A percentile compares a stretch with the other conserved stretches of the same genome.
phyloP scores from a whole-genome alignment of 2,329 filamentous ascomycete genomes.

The Chlorencoelia australis region DNA sequence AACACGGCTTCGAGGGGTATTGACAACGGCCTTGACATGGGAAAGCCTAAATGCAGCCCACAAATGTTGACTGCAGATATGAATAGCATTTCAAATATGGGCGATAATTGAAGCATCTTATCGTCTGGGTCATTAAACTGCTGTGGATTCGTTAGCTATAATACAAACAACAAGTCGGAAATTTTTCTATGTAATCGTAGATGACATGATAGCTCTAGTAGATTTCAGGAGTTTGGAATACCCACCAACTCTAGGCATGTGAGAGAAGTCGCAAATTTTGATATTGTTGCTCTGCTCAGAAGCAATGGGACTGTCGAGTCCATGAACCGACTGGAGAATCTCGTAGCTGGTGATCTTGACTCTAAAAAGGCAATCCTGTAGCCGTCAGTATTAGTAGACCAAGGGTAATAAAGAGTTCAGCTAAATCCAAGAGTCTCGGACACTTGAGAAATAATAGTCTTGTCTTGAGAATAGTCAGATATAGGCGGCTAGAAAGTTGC shows the following conservation, averaged over 20 bases:
- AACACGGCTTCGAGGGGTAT: slow-evolving; percentile 51
- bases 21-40: slow-evolving; percentile 37
- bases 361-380: slow-evolving; percentile 45
- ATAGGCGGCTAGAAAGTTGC: no score
- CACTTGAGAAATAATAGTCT: no score
- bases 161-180: no score
- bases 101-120: slow-evolving; percentile 46
- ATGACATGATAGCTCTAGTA: no score
- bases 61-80: slow-evolving; percentile 48
- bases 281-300: slow-evolving; percentile 37
- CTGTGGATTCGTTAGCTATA: no score
- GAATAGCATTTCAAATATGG: slow-evolving; percentile 48
- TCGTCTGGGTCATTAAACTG: slow-evolving; percentile 43
- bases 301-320: slow-evolving; percentile 47
- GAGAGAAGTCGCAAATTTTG: slow-evolving; percentile 43
- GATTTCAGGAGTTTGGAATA: no score
- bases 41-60: slow-evolving; percentile 55
- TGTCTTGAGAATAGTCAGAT: no score
- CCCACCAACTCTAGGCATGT: slow-evolving; percentile 53
- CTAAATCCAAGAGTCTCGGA: no score
- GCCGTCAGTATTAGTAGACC: slow-evolving; percentile 48
- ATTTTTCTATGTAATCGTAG: no score
- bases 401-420: no score
- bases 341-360: slow-evolving; percentile 39
- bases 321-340: slow-evolving; percentile 43